Evolutionary conservation across 2,329 filamentous ascomycete genomes (phyloP), one percentile per base, ranked within the genome.

Genomic region (Domatiomyces globalis): DNA sequence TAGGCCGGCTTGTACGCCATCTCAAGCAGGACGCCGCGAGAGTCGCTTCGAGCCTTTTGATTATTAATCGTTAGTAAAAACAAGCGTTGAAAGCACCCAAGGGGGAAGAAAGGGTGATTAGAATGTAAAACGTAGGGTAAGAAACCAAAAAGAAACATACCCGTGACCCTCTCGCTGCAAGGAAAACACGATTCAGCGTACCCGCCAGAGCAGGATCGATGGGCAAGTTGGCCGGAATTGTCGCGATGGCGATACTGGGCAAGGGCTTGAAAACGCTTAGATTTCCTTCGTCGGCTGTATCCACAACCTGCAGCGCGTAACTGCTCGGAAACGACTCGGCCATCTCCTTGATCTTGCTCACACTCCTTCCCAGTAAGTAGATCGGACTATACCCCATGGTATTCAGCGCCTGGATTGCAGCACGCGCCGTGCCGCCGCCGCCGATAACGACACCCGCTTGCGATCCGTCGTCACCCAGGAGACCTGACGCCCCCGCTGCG

Each of bases 1-100:
- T 85, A 77, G 0, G 78, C 73, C 18, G 92, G 92, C 68, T 90
- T 94, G 68, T 98, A 98, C 1, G 92, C 90, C 89, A 98, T 95
- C 67, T 98, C 92, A 2, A 96, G 70, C 54, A 96, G 69, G 10
- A 92, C 78, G 18, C 78, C 76, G 20, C 33, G 33, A 63, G 51
- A 51, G 52, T 57, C 48, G 64, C 56, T 62, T 64, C 61, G 50
- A 62, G 54, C 62, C 65, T 56, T 39, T 9, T 9, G 29, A 33
- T 9, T 33, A 5, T 9, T 7, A 12, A 33, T 33, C 29, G 29
- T 33, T 33, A 33, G 29, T 33, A 33, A 25, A 25, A 25, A 25
- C 22, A 25, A 4, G 22, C 6, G 22, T 25, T 25, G 22, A 25
- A 25, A 25, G n/a, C n/a, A n/a, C n/a, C n/a, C n/a, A n/a, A n/a